These are phyloP conservation scores for Platanus orientalis DNA, from an alignment of 164 flowering plant genomes.

Conservation along the genomic window DNA sequence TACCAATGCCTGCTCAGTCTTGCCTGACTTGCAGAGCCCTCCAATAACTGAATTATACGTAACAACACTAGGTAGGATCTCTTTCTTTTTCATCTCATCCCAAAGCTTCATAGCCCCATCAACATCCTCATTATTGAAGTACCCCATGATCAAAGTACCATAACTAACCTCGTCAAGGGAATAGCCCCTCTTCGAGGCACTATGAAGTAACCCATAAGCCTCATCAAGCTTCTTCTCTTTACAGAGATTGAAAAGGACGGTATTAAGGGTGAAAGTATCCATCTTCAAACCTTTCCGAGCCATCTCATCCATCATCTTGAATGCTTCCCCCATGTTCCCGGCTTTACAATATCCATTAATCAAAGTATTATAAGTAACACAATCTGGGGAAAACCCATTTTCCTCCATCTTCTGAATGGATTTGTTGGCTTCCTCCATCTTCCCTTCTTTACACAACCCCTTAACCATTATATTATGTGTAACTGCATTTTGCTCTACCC, in stretches of 20 bases:
- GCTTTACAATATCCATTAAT: constrained; percentile 56
- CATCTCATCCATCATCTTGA: constrained; percentile 68
- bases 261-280: constrained; percentile 62
- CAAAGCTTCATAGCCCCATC: constrained; percentile 65
- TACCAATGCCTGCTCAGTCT: constrained; percentile 47
- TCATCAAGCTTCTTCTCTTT: constrained; percentile 50
- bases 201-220: constrained; percentile 48
- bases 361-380: constrained; percentile 73
- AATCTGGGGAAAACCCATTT: constrained; percentile 55
- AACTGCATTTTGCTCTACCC: constrained; percentile 47
- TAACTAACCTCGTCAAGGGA: constrained; percentile 67
- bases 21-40: constrained; percentile 63
- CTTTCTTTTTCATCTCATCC: constrained; percentile 71
- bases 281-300: constrained; percentile 55
- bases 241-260: constrained; percentile 53
- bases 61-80: constrained; percentile 51
- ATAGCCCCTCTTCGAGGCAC: constrained; percentile 56
- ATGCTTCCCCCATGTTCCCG: constrained; percentile 59
- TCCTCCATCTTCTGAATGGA: constrained; percentile 51
- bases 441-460: constrained; percentile 61
- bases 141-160: constrained; percentile 72
- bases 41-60: constrained; percentile 66
- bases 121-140: constrained; percentile 43
- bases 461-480: constrained; percentile 63
- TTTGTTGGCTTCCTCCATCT: constrained; percentile 57